These are phyloP conservation scores for Ochetophila trinervis DNA, from an alignment of 306 rosid species.

Conservation along the genomic window DNA sequence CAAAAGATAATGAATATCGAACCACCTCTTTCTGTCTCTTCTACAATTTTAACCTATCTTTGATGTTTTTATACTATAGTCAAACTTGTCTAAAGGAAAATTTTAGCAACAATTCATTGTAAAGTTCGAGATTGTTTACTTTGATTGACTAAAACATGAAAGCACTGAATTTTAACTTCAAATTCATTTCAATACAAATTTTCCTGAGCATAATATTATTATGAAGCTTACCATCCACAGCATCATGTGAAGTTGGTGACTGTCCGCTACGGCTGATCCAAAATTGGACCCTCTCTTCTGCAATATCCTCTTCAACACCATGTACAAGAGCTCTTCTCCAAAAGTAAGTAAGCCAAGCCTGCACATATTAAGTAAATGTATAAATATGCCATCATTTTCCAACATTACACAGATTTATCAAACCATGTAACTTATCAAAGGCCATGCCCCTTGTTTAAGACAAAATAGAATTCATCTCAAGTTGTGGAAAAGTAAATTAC, in stretches of 20 bases:
- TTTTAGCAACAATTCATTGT: background rate
- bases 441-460: constrained; percentile 12
- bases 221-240: constrained; percentile 77
- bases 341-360: constrained; percentile 91
- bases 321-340: constrained; percentile 95
- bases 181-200: background rate
- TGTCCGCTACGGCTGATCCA: constrained; percentile 80
- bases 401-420: background rate
- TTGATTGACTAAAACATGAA: background rate
- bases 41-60: too few relatives aligned
- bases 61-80: background rate
- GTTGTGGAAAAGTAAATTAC: background rate
- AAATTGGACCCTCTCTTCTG: constrained; percentile 79
- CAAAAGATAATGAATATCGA: too few relatives aligned
- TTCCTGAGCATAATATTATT: background rate
- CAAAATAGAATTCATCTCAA: background rate
- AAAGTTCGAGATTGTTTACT: background rate
- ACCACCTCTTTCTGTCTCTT: background rate
- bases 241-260: constrained; percentile 85
- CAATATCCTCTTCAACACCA: constrained; percentile 87
- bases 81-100: background rate
- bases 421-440: constrained; percentile 13
- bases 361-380: constrained; percentile 8
- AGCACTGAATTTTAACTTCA: too few relatives aligned
- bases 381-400: background rate